Conservation (phyloP, 257 asterid species). For the Sherardia arvensis region DNA sequence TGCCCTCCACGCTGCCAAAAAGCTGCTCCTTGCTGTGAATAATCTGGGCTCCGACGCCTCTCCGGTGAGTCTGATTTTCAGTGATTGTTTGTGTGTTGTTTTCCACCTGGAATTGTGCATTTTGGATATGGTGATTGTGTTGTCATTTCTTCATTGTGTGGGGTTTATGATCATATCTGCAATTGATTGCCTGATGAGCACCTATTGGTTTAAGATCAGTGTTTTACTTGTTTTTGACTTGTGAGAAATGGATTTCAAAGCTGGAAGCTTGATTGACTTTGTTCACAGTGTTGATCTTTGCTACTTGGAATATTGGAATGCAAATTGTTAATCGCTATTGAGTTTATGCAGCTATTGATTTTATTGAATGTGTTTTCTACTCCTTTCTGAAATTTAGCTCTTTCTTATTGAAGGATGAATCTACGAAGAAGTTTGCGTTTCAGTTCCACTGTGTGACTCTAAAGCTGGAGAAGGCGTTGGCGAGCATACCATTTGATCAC, state of each 20-base stretch:
- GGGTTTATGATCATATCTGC: background rate
- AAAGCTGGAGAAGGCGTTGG: constrained; percentile 75
- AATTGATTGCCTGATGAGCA: background rate
- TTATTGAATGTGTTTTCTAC: background rate
- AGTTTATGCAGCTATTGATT: background rate
- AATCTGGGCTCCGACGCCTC: constrained; percentile 22
- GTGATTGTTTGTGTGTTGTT: background rate
- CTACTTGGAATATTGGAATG: background rate
- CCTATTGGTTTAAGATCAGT: background rate
- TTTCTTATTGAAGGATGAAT: constrained; percentile 47
- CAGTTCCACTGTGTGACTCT: constrained; percentile 87
- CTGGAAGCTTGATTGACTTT: background rate
- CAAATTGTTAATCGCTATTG: background rate
- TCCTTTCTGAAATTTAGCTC: constrained; percentile 18
- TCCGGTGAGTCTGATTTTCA: constrained; percentile 23
- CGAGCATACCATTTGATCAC: constrained; percentile 47
- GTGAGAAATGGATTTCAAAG: background rate
- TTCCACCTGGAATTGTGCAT: background rate
- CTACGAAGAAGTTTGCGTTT: constrained; percentile 45
- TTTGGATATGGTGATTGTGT: background rate
- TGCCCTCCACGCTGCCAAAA: constrained; percentile 33
- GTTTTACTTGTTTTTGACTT: background rate
- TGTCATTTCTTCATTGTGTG: background rate
- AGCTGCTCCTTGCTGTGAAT: constrained; percentile 27
- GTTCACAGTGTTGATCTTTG: background rate